A percentile compares a stretch with the other conserved stretches of the same genome.
These are phyloP conservation scores for Pseudogymnoascus sp. DNA, from an alignment of 2,329 filamentous ascomycete genomes.

Conservation along the genomic window DNA sequence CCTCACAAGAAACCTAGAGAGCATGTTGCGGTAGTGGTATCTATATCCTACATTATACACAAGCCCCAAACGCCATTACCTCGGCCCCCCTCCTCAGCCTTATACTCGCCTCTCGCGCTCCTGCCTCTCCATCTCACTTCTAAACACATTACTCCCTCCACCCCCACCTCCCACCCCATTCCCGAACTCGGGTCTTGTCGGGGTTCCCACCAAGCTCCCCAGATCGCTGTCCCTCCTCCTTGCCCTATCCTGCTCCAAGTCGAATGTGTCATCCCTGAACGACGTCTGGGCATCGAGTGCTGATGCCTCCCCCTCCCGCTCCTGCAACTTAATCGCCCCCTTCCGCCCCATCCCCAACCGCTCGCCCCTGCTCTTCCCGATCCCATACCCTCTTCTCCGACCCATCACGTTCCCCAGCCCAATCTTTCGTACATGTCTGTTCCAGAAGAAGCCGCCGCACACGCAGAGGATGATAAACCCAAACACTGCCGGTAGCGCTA, in stretches of 20 bases:
- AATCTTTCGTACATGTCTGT: slow-evolving; percentile 22
- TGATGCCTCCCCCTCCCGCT: slow-evolving; percentile 18
- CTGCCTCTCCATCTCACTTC: slow-evolving; percentile 1
- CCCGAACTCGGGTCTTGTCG: slow-evolving; percentile 10
- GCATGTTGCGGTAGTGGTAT: not conserved
- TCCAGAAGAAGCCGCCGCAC: slow-evolving; percentile 19
- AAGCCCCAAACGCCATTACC: not conserved
- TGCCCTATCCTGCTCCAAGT: slow-evolving; percentile 1
- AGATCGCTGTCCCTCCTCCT: slow-evolving; percentile 18
- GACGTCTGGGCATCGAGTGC: slow-evolving; percentile 18
- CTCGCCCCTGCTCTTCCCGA: slow-evolving; percentile 21
- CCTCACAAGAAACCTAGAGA: not conserved
- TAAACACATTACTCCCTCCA: not conserved
- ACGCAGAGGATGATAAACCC: slow-evolving; percentile 21
- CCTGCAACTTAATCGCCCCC: slow-evolving; percentile 18
- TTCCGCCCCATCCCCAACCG: slow-evolving; percentile 21
- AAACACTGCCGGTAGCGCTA: slow-evolving; percentile 23
- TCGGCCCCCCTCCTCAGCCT: not conserved
- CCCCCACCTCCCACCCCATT: not conserved
- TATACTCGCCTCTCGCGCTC: not conserved
- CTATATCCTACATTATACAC: not conserved
- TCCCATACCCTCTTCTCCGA: slow-evolving; percentile 22
- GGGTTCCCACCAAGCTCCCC: slow-evolving; percentile 20
- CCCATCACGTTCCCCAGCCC: slow-evolving; percentile 26
- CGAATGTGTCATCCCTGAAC: not conserved